Percentiles rank a stretch among this genome's conserved stretches.
These are phyloP conservation scores for Hirsutella minnesotensis DNA, from an alignment of 2,329 filamentous ascomycete genomes.

Conservation along the genomic window DNA sequence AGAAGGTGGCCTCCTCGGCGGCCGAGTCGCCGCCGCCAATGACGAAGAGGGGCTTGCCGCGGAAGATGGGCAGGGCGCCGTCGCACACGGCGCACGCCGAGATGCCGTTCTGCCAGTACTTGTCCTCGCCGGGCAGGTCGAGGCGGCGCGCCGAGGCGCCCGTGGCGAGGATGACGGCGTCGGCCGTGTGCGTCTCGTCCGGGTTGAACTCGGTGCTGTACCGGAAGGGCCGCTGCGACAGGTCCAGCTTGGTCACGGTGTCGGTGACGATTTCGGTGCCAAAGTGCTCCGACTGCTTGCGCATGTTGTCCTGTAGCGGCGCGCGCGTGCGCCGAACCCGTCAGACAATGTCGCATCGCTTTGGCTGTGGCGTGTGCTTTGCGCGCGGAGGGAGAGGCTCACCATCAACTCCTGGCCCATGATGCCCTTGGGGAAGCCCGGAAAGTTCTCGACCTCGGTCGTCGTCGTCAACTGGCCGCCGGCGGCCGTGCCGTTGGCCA, in stretches of 20 bases:
- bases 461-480: constrained; percentile 97
- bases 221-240: constrained; percentile 76
- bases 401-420: constrained; percentile 82
- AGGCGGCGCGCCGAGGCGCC: constrained; percentile 84
- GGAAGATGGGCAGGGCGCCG: constrained; percentile 92
- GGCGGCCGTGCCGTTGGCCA: constrained; percentile 91
- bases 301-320: constrained; percentile 87
- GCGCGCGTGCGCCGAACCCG: no score
- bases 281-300: constrained; percentile 78
- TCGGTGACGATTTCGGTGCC: constrained; percentile 89
- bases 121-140: constrained; percentile 75
- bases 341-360: no score
- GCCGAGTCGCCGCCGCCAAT: constrained; percentile 96
- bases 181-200: constrained; percentile 73
- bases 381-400: constrained; percentile 3
- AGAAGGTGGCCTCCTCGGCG: constrained; percentile 91
- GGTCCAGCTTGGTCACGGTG: constrained; percentile 80
- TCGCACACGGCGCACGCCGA: constrained; percentile 96
- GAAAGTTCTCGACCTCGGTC: constrained; percentile 97
- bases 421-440: constrained; percentile 83
- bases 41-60: constrained; percentile 88
- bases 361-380: no score
- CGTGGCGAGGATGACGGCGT: constrained; percentile 87
- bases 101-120: constrained; percentile 96
- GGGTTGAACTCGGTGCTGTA: constrained; percentile 87